These are phyloP conservation scores for Gleditsia sinensis DNA, from an alignment of 306 rosid species.

Conservation along the genomic window DNA sequence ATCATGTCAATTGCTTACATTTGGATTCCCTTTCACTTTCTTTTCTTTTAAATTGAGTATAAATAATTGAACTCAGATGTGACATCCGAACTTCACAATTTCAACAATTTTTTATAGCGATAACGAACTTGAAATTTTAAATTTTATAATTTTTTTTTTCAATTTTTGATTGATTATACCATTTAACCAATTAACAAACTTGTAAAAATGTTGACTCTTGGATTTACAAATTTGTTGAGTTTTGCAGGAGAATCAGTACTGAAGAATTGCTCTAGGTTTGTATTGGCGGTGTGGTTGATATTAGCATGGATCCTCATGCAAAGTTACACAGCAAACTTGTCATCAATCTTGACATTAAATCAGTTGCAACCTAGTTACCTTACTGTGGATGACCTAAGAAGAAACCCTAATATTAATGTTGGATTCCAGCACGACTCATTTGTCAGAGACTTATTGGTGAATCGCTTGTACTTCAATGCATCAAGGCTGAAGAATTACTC, in stretches of 20 bases:
- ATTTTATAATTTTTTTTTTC: too few species aligned
- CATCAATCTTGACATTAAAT: constrained; percentile 25
- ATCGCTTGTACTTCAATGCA: not conserved
- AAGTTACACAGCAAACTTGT: constrained; percentile 28
- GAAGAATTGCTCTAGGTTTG: constrained; percentile 22
- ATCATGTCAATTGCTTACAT: too few species aligned
- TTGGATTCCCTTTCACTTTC: too few species aligned
- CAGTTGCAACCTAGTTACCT: constrained; percentile 1
- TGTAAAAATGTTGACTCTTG: too few species aligned
- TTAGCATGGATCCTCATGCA: constrained; percentile 2
- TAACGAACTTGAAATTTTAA: too few species aligned
- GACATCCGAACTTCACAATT: too few species aligned
- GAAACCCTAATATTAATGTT: not conserved
- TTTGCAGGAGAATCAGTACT: constrained; percentile 11
- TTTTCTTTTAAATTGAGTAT: too few species aligned
- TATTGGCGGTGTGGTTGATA: constrained; percentile 21
- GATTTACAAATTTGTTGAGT: not conserved
- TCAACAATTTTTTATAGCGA: too few species aligned
- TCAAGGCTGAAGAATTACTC: not conserved
- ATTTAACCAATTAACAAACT: too few species aligned
- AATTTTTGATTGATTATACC: too few species aligned
- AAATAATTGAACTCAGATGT: too few species aligned
- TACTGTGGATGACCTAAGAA: not conserved
- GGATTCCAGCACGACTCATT: not conserved
- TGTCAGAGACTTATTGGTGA: not conserved